Conservation (phyloP, 192 early-diverging fungal genomes). For the Coemansia sp. region DNA sequence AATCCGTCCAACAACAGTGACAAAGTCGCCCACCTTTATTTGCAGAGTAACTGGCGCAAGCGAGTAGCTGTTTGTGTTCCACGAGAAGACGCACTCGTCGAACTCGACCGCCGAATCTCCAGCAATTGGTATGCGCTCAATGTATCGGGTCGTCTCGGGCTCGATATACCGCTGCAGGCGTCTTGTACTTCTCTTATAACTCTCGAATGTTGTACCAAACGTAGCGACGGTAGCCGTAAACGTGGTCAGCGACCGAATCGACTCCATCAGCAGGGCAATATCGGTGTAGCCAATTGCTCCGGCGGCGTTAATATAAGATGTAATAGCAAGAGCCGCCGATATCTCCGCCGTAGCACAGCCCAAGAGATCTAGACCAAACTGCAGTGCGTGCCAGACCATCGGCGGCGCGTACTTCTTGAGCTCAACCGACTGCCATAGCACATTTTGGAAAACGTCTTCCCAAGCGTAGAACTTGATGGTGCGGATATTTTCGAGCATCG, state of each 20-base stretch:
- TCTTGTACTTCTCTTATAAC: background rate
- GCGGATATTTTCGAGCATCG: constrained; percentile 54
- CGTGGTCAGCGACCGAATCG: constrained; percentile 23
- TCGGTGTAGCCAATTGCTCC: constrained; percentile 18
- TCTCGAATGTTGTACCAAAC: background rate
- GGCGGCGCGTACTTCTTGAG: constrained; percentile 17
- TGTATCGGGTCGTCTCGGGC: background rate
- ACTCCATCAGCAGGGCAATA: constrained; percentile 18
- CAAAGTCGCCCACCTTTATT: constrained; percentile 67
- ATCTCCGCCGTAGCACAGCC: constrained; percentile 53
- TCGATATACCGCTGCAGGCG: constrained; percentile 15
- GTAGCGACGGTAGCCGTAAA: constrained; percentile 9
- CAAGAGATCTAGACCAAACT: constrained; percentile 13
- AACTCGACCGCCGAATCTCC: constrained; percentile 12
- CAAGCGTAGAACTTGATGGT: constrained; percentile 71
- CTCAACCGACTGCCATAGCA: background rate
- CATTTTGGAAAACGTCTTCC: constrained; percentile 40
- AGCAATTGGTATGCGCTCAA: background rate
- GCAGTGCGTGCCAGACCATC: constrained; percentile 23
- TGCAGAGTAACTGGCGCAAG: constrained; percentile 61
- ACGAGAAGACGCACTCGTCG: constrained; percentile 27
- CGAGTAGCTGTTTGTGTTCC: constrained; percentile 45
- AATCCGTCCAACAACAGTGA: constrained; percentile 79
- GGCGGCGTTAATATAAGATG: constrained; percentile 54
- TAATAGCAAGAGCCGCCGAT: constrained; percentile 60